Evolutionary conservation across 2,329 filamentous ascomycete species (phyloP).

Genomic region (Alternaria atra): DNA sequence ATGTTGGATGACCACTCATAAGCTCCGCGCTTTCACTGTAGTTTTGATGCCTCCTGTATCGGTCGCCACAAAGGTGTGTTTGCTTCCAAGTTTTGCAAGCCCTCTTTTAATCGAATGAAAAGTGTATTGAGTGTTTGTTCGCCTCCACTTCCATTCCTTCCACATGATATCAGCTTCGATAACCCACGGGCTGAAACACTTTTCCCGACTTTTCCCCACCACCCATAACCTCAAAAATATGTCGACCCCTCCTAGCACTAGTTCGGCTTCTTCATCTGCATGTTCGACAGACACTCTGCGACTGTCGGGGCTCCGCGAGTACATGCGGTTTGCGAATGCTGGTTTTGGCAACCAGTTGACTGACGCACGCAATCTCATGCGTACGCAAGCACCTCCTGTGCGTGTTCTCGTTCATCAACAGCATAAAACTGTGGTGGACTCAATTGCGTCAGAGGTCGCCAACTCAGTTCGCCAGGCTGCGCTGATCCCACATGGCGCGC

Average conservation of each 20-base stretch:
- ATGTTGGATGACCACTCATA: not conserved
- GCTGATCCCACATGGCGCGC: not conserved
- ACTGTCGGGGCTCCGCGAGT: not conserved
- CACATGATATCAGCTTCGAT: not conserved
- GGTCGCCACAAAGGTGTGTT: not conserved
- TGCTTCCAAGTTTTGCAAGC: not conserved
- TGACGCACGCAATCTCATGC: constrained; percentile 13
- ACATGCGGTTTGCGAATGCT: not conserved
- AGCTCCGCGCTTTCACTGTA: not conserved
- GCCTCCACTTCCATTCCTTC: not conserved
- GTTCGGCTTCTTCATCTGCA: not conserved
- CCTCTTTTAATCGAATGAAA: not conserved
- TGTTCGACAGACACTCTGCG: not conserved
- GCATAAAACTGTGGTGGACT: not conserved
- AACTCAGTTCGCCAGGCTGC: constrained; percentile 3
- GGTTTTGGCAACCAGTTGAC: constrained; percentile 16
- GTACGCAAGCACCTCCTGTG: constrained; percentile 2
- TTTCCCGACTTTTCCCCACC: not conserved
- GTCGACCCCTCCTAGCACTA: not conserved
- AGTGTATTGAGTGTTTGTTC: not conserved
- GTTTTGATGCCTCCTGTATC: not conserved
- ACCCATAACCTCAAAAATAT: not conserved
- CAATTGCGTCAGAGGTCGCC: not conserved
- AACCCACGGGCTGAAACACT: not conserved
- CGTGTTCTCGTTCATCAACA: not conserved